Conservation (phyloP, 225 moss, liverwort and hornwort genomes). For the Anthoceros angustus region DNA sequence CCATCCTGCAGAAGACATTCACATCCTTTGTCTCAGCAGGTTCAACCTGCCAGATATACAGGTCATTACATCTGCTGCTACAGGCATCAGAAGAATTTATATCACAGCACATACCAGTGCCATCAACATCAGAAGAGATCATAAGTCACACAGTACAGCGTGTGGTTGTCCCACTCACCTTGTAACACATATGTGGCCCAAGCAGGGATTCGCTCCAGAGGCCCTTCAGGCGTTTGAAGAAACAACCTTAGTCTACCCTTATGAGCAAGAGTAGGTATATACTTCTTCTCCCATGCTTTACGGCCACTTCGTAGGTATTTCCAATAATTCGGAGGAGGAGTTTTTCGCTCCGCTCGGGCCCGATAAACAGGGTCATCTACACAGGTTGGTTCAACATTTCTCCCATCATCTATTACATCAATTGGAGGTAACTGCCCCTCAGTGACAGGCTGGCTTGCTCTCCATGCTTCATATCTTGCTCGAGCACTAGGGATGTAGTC, state of each 20-base stretch:
- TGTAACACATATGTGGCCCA: slow-evolving; percentile 84
- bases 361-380: slow-evolving; percentile 81
- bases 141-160: neutral
- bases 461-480: slow-evolving; percentile 11
- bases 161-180: slow-evolving; percentile 24
- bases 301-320: slow-evolving; percentile 54
- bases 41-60: no score
- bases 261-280: slow-evolving; percentile 66
- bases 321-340: slow-evolving; percentile 45
- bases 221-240: slow-evolving; percentile 72
- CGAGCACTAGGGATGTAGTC: neutral
- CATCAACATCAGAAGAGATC: neutral
- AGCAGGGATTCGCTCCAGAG: slow-evolving; percentile 75
- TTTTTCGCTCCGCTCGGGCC: slow-evolving; percentile 44
- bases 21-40: no score
- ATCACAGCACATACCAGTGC: neutral
- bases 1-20: no score
- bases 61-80: no score
- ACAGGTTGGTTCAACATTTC: slow-evolving; percentile 15
- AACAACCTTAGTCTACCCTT: slow-evolving; percentile 54
- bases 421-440: slow-evolving; percentile 36
- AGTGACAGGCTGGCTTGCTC: slow-evolving; percentile 21
- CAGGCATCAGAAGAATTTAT: neutral
- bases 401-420: slow-evolving; percentile 45
- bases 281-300: slow-evolving; percentile 82